Conservation (phyloP, 306 rosid species). For the Senna tora region DNA sequence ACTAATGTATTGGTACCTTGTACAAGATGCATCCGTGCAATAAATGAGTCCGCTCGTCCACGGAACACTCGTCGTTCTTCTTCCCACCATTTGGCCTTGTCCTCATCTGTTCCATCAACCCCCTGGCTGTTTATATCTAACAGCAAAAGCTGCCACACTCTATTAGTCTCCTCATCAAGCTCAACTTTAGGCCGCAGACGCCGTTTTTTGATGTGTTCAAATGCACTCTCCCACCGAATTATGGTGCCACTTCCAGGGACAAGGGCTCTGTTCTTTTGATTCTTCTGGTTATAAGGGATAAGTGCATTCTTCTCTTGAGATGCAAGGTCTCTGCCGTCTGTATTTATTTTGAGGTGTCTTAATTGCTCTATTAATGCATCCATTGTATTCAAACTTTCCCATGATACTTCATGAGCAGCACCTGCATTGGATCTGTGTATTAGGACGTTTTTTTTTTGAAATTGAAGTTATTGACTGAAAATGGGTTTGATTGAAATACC, state of each 20-base stretch:
- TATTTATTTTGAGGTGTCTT: slow-evolving; percentile 58
- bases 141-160: slow-evolving; percentile 90
- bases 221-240: slow-evolving; percentile 56
- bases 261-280: slow-evolving; percentile 40
- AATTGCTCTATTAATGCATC: slow-evolving; percentile 61
- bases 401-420: slow-evolving; percentile 34
- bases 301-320: slow-evolving; percentile 53
- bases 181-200: slow-evolving; percentile 81
- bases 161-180: slow-evolving; percentile 86
- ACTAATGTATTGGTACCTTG: slow-evolving; percentile 68
- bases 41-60: slow-evolving; percentile 91
- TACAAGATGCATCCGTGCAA: slow-evolving; percentile 95
- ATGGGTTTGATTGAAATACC: slow-evolving; percentile 51
- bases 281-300: slow-evolving; percentile 43
- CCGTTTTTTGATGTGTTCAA: slow-evolving; percentile 66
- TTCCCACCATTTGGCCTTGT: slow-evolving; percentile 93
- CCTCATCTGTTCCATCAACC: slow-evolving; percentile 84
- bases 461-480: neutral
- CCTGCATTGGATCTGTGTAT: slow-evolving; percentile 43
- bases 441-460: neutral
- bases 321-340: slow-evolving; percentile 50
- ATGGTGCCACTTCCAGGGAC: slow-evolving; percentile 55
- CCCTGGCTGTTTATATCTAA: slow-evolving; percentile 51
- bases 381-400: slow-evolving; percentile 36
- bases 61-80: slow-evolving; percentile 88